phyloP scores from a whole-genome alignment of 306 rosid genomes.

The Sindora glabra region DNA sequence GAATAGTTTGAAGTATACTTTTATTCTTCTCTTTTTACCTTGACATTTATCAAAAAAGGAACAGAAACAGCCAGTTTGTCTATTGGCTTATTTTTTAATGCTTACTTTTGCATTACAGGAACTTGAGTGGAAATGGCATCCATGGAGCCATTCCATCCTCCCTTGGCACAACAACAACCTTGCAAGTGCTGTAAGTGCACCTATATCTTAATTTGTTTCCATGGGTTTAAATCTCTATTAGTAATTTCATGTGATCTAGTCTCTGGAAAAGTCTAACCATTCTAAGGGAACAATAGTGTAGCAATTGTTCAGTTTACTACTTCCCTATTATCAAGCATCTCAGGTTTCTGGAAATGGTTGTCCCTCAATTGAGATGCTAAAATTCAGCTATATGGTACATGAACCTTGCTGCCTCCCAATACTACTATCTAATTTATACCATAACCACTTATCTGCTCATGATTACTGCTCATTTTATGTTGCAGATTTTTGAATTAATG shows the following conservation, averaged over 20 bases:
- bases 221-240: background rate
- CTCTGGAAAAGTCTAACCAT: background rate
- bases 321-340: background rate
- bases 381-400: no score
- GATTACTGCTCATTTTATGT: no score
- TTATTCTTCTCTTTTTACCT: background rate
- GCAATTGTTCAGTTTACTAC: background rate
- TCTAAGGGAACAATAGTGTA: no score
- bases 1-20: background rate
- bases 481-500: no score
- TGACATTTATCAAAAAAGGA: background rate
- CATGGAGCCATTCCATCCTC: slow-evolving; percentile 74
- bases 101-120: slow-evolving; percentile 36
- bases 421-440: no score
- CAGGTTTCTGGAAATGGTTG: background rate
- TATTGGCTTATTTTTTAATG: slow-evolving; percentile 26
- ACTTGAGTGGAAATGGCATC: slow-evolving; percentile 83
- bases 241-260: background rate
- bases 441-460: no score
- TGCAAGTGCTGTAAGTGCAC: slow-evolving; percentile 74
- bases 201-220: background rate
- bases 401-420: no score
- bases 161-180: slow-evolving; percentile 58
- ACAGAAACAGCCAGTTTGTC: no score
- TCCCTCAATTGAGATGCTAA: no score